phyloP scores from a whole-genome alignment of 257 asterid species.

The Euphrasia confusa region DNA sequence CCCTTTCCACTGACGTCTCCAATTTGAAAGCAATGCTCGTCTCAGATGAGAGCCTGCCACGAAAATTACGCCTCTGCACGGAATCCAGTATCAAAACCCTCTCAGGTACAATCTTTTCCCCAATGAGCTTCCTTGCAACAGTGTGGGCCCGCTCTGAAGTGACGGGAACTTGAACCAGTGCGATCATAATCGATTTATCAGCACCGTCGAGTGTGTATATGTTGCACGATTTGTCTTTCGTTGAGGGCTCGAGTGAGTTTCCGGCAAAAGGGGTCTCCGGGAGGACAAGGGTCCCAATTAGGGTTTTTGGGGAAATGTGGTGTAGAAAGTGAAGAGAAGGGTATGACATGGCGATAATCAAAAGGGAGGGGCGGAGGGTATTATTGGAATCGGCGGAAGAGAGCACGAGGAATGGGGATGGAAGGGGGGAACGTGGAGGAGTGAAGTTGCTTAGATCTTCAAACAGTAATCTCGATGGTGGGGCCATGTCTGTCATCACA shows the following conservation, averaged over 20 bases:
- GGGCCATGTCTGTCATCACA: conserved; percentile 83
- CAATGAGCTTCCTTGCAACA: conserved; percentile 67
- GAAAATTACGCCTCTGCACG: conserved; percentile 60
- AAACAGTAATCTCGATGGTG: conserved; percentile 83
- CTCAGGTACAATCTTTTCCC: conserved; percentile 58
- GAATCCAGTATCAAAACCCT: conserved; percentile 82
- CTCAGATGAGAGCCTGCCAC: conserved; percentile 74
- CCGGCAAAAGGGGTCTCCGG: conserved; percentile 81
- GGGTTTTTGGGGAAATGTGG: conserved; percentile 60
- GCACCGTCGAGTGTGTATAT: conserved; percentile 52
- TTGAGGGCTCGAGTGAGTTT: conserved; percentile 57
- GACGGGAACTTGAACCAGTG: conserved; percentile 62
- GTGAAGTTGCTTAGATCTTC: conserved; percentile 93
- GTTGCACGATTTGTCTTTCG: conserved; percentile 77
- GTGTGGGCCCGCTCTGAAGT: conserved; percentile 75
- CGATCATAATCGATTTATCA: conserved; percentile 47
- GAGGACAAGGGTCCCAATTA: conserved; percentile 62
- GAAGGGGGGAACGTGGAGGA: conserved; percentile 68
- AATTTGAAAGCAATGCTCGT: conserved; percentile 67
- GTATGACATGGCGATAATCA: conserved; percentile 71
- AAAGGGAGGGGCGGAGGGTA: conserved; percentile 60
- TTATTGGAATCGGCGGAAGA: conserved; percentile 41
- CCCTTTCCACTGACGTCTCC: conserved; percentile 70
- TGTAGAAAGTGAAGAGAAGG: conserved; percentile 66
- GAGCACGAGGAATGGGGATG: conserved; percentile 68